Base-by-base conservation (phyloP, 202 grass and related monocot genomes). In the Bolboschoenoplectus hybrid region DNA sequence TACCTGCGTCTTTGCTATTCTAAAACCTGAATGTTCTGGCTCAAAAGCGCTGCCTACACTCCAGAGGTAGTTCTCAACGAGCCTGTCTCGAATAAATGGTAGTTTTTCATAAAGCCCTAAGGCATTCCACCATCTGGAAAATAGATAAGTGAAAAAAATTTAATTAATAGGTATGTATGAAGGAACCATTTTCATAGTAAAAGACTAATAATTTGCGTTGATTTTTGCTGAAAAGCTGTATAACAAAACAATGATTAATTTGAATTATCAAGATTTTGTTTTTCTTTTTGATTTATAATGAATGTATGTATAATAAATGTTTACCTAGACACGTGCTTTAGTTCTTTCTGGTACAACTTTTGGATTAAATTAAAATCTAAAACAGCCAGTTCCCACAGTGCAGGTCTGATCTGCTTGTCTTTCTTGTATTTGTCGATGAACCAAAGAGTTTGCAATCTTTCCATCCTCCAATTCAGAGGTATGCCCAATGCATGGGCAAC, bases 381-480 rank as follows among this genome's bases (percentile, higher is more conserved):
- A 63, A 63, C 19, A 63, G 60, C 60, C 17, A 63, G 60, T 63
- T 63, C 60, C 60, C 17, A 63, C 60, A 63, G 6, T 63, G 60
- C 13, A 49, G 76, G 63, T 3, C 39, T 82, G 46, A 58, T 43
- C 32, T 87, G 32, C 40, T 58, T 16, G 49, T 74, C 36, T n/a
- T 56, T 87, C 34, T 74, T 57, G 32, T 82, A 83, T 11, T 74
- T 13, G 39, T 87, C 77, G 2, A 82, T 87, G 53, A 63, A 87
- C 77, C 62, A 82, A 12, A 49, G 73, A 12, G 74, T 51, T 4
- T 87, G 85, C 16, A 73, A 45, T 67, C 85, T 82, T 49, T 82
- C 44, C 76, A 82, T 87, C 36, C 85, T 87, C 85, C 63, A 72
- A 47, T 82, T 34, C 44, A 87, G 43, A 43, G 57, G 74, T 6